Percentiles rank a stretch among this genome's conserved stretches.
Conservation (phyloP, 2,329 filamentous ascomycete species). For the Fusarium scirpi region DNA sequence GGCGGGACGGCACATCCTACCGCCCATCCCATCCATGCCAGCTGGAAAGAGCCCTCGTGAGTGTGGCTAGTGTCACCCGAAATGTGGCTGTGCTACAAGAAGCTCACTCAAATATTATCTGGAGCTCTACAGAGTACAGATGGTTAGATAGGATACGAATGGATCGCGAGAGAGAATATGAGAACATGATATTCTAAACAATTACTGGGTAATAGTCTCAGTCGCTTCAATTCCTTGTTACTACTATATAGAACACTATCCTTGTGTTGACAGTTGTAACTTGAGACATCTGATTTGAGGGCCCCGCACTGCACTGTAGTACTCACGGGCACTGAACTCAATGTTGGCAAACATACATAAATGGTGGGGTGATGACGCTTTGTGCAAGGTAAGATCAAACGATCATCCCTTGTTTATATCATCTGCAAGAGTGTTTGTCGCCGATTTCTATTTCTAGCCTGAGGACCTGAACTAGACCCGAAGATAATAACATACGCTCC, state of each 20-base stretch:
- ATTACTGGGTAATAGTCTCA: neutral
- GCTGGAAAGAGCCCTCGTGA: conserved; percentile 22
- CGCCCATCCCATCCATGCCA: conserved; percentile 21
- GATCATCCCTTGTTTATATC: neutral
- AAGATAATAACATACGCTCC: neutral
- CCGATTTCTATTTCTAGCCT: neutral
- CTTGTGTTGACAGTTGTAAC: neutral
- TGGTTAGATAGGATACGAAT: neutral
- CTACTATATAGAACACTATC: neutral
- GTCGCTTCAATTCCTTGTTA: neutral
- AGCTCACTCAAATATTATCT: conserved; percentile 1
- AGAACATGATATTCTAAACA: neutral
- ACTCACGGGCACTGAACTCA: neutral
- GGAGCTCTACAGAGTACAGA: neutral
- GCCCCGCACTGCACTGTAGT: neutral
- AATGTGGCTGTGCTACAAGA: conserved; percentile 25
- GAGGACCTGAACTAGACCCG: neutral
- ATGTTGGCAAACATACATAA: neutral
- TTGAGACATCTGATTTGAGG: neutral
- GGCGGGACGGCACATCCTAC: conserved; percentile 31
- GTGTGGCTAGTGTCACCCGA: conserved; percentile 19
- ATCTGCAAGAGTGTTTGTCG: neutral
- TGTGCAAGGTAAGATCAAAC: conserved; percentile 8
- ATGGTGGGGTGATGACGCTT: conserved; percentile 33
- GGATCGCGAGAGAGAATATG: neutral